Conservation (phyloP, 371 early-diverging fungal genomes). For the Apophysomyces ossiformis region DNA sequence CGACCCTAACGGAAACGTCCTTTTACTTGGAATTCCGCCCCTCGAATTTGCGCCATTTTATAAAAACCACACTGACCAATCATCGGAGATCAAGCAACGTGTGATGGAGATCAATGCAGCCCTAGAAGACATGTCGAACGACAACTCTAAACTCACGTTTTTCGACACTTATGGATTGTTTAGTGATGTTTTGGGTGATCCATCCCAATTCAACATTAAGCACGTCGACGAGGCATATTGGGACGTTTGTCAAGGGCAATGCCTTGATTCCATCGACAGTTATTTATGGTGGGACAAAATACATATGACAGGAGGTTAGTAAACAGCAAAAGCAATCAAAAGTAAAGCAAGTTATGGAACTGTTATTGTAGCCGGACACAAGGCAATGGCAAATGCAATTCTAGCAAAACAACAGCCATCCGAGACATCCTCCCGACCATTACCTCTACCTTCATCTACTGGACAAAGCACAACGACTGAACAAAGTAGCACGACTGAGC, state of each 20-base stretch:
- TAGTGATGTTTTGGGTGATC: slow-evolving; percentile 39
- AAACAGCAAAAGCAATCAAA: background rate
- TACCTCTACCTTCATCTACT: too few species aligned
- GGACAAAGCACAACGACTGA: background rate
- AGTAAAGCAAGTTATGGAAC: background rate
- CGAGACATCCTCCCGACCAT: too few species aligned
- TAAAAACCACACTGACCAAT: slow-evolving; percentile 15
- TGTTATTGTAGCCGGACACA: slow-evolving; percentile 28
- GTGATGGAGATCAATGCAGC: slow-evolving; percentile 39
- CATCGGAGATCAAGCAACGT: slow-evolving; percentile 29
- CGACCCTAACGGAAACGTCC: slow-evolving; percentile 26
- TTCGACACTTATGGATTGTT: slow-evolving; percentile 40
- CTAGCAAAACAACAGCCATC: slow-evolving; percentile 1
- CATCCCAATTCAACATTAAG: slow-evolving; percentile 30
- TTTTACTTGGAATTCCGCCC: slow-evolving; percentile 46
- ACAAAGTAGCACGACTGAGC: background rate
- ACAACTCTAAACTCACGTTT: slow-evolving; percentile 23
- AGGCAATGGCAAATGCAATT: slow-evolving; percentile 29
- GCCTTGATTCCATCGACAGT: slow-evolving; percentile 31
- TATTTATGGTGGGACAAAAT: slow-evolving; percentile 53
- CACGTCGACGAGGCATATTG: slow-evolving; percentile 53
- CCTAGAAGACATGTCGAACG: slow-evolving; percentile 37
- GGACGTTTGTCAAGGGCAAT: slow-evolving; percentile 47
- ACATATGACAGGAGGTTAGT: slow-evolving; percentile 42
- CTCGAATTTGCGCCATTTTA: slow-evolving; percentile 46